Evolutionary conservation across 2,329 filamentous ascomycete genomes (phyloP).

Genomic region (Truncatella angustata): DNA sequence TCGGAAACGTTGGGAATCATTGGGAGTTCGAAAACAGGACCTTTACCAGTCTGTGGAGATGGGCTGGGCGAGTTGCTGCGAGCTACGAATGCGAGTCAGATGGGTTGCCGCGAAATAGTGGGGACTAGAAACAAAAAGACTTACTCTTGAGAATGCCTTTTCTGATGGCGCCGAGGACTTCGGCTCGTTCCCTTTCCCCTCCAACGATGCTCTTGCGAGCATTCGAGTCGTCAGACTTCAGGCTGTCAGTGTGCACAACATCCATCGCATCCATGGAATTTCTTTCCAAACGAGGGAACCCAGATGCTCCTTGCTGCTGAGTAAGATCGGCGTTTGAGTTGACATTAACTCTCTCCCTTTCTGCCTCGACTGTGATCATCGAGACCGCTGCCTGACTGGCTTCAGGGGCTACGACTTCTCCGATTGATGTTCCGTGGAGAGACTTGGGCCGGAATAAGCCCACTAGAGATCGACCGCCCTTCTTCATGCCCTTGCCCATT

Average conservation of each 20-base stretch:
- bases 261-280: constrained; percentile 72
- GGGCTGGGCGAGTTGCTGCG: constrained; percentile 68
- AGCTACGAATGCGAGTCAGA: constrained; percentile 39
- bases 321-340: constrained; percentile 63
- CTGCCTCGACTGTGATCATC: constrained; percentile 93
- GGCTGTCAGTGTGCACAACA: constrained; percentile 32
- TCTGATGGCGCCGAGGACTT: constrained; percentile 86
- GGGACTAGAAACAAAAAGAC: no score
- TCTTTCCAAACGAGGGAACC: constrained; percentile 80
- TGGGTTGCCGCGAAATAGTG: not conserved
- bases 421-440: constrained; percentile 71
- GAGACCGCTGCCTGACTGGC: constrained; percentile 82
- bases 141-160: constrained; percentile 94
- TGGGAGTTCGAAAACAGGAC: constrained; percentile 55
- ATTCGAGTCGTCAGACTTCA: constrained; percentile 54
- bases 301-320: constrained; percentile 68
- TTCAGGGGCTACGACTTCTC: constrained; percentile 64
- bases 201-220: constrained; percentile 86
- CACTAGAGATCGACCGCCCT: constrained; percentile 83
- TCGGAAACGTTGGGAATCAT: constrained; percentile 65
- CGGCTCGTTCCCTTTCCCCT: constrained; percentile 84
- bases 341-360: constrained; percentile 79
- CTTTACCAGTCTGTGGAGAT: constrained; percentile 57
- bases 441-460: constrained; percentile 96
- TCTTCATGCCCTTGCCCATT: constrained; percentile 99